A percentile compares a stretch with the other conserved stretches of the same genome.
phyloP scores from a whole-genome alignment of 371 early-diverging fungal species.

The Circinella minor region DNA sequence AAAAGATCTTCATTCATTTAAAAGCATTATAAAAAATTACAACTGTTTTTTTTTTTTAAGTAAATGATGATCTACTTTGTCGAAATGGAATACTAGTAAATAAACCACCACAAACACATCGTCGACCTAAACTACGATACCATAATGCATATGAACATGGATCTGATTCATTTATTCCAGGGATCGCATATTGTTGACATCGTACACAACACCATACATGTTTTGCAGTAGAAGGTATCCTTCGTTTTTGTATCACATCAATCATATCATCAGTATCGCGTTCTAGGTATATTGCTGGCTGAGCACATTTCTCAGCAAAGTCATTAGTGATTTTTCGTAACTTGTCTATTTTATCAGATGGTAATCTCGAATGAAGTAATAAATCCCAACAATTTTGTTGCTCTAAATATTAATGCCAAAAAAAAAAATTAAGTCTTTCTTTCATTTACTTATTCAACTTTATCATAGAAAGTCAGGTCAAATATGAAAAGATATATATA shows the following conservation, averaged over 20 bases:
- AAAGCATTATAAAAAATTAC: too few relatives aligned
- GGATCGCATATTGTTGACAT: slow-evolving; percentile 36
- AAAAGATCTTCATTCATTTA: too few relatives aligned
- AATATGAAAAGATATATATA: background rate
- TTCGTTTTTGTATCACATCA: slow-evolving; percentile 44
- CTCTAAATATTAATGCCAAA: background rate
- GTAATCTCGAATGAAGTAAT: slow-evolving; percentile 19
- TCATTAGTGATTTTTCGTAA: slow-evolving; percentile 26
- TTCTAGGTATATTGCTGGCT: slow-evolving; percentile 43
- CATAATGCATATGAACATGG: slow-evolving; percentile 38
- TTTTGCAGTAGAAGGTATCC: slow-evolving; percentile 22
- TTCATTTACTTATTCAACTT: too few relatives aligned
- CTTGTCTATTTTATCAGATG: slow-evolving; percentile 17
- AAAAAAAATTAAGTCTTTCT: too few relatives aligned
- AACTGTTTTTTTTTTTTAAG: background rate
- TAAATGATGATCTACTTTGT: background rate
- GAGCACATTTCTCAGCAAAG: slow-evolving; percentile 37
- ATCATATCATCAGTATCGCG: slow-evolving; percentile 21
- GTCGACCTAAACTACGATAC: slow-evolving; percentile 39
- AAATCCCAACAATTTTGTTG: slow-evolving; percentile 17
- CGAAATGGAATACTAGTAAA: slow-evolving; percentile 21
- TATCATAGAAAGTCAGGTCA: background rate
- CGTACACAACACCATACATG: slow-evolving; percentile 30
- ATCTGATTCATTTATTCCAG: slow-evolving; percentile 19
- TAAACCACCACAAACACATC: slow-evolving; percentile 50